Evolutionary conservation across 164 flowering plant species (phyloP).

Genomic region (Magnolia sinica): DNA sequence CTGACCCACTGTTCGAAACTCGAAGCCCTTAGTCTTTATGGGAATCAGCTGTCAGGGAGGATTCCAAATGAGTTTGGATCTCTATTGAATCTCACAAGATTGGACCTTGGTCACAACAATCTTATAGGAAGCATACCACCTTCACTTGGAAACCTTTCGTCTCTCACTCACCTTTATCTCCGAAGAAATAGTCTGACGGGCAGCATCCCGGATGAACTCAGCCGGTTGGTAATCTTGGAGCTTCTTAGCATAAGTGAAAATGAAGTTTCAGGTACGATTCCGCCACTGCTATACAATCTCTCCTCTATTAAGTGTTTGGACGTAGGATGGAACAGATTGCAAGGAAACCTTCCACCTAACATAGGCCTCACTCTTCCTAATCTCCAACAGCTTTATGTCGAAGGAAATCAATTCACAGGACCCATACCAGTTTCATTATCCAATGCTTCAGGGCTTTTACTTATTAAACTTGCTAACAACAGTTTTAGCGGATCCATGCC

Average conservation of each 20-base stretch:
- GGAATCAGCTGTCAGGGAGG: slow-evolving; percentile 31
- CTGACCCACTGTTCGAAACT: slow-evolving; percentile 25
- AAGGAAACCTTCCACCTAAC: too few relatives aligned
- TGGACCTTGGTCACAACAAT: slow-evolving; percentile 27
- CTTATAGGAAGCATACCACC: slow-evolving; percentile 40
- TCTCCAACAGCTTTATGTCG: slow-evolving; percentile 3
- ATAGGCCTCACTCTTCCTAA: slow-evolving; percentile 21
- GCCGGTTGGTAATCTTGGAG: slow-evolving; percentile 23
- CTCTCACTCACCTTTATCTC: slow-evolving; percentile 23
- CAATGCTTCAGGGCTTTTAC: neutral
- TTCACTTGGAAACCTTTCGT: slow-evolving; percentile 32
- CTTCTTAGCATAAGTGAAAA: slow-evolving; percentile 31
- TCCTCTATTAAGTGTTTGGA: slow-evolving; percentile 30
- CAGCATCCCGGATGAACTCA: slow-evolving; percentile 26
- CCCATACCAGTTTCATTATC: slow-evolving; percentile 9
- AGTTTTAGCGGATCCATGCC: slow-evolving; percentile 11
- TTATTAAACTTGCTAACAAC: neutral
- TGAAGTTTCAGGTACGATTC: slow-evolving; percentile 37
- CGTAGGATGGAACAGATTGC: slow-evolving; percentile 13
- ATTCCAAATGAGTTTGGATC: slow-evolving; percentile 29
- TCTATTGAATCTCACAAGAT: slow-evolving; percentile 25
- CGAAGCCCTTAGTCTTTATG: slow-evolving; percentile 16
- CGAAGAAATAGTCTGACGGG: slow-evolving; percentile 27
- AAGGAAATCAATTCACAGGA: neutral
- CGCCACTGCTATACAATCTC: slow-evolving; percentile 41